Evolutionary conservation across 2,329 filamentous ascomycete genomes (phyloP).

Genomic region (Aureobasidium melanogenum): DNA sequence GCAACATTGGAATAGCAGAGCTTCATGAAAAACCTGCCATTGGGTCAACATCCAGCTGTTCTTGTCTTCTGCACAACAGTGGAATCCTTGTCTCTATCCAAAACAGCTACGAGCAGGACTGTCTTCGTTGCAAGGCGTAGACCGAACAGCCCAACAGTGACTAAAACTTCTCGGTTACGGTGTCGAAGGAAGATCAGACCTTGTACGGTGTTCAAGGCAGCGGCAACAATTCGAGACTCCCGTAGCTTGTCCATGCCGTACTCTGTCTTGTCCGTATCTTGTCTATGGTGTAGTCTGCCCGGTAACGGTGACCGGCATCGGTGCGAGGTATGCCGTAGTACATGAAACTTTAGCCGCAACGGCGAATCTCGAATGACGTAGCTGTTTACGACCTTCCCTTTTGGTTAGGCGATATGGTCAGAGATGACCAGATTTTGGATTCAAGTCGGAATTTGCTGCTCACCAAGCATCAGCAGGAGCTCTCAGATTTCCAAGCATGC

Average conservation of each 20-base stretch:
- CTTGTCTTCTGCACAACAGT: not conserved
- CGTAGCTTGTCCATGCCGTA: too few relatives aligned
- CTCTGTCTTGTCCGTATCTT: too few relatives aligned
- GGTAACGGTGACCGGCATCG: not conserved
- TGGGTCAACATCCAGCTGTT: not conserved
- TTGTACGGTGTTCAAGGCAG: not conserved
- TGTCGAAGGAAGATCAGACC: too few relatives aligned
- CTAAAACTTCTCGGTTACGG: too few relatives aligned
- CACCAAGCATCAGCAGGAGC: too few relatives aligned
- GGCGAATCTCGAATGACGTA: not conserved
- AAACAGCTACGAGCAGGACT: not conserved
- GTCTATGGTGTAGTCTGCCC: too few relatives aligned
- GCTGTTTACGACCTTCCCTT: not conserved
- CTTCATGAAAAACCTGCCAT: not conserved
- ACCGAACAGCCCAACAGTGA: too few relatives aligned
- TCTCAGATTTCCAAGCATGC: not conserved
- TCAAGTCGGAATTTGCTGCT: not conserved
- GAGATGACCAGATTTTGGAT: not conserved
- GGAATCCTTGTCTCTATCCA: not conserved
- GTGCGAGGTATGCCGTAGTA: not conserved
- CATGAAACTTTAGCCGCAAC: conserved; percentile 4
- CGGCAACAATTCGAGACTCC: not conserved
- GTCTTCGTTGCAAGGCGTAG: not conserved
- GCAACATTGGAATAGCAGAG: not conserved
- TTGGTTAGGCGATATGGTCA: not conserved